A percentile compares a stretch with the other conserved stretches of the same genome.
These are phyloP conservation scores for Groenewaldozyma tartarivorans DNA, from an alignment of 805 yeast genomes.

Conservation along the genomic window DNA sequence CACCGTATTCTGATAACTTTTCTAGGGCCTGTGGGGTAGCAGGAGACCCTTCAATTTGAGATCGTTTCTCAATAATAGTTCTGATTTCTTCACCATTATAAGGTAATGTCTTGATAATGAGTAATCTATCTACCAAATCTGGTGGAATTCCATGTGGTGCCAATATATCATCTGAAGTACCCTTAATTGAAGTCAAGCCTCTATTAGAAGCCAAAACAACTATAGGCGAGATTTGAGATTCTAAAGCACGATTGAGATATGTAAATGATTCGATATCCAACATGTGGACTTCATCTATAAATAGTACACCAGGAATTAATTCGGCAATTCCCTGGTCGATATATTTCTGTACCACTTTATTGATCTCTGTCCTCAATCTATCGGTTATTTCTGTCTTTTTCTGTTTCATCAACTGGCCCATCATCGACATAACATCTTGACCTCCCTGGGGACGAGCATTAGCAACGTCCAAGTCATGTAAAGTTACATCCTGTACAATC, in stretches of 20 bases:
- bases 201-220: conserved; percentile 94
- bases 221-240: conserved; percentile 83
- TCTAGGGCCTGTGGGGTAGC: conserved; percentile 63
- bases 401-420: conserved; percentile 95
- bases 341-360: conserved; percentile 90
- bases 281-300: conserved; percentile 98
- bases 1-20: conserved; percentile 63
- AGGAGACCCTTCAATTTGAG: conserved; percentile 65
- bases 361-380: conserved; percentile 85
- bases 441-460: conserved; percentile 96
- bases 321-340: conserved; percentile 98
- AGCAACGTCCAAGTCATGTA: conserved; percentile 94
- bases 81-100: conserved; percentile 75
- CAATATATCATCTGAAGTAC: conserved; percentile 60
- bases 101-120: conserved; percentile 88
- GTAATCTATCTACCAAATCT: conserved; percentile 82
- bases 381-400: conserved; percentile 96
- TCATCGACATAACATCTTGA: conserved; percentile 89
- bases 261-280: conserved; percentile 95
- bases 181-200: conserved; percentile 85
- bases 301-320: conserved; percentile 92
- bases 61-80: conserved; percentile 73
- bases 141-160: conserved; percentile 97
- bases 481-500: conserved; percentile 92
- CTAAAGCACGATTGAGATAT: conserved; percentile 86